A percentile compares a stretch with the other conserved stretches of the same genome.
These are phyloP conservation scores for Aspergillus felis DNA, from an alignment of 2,329 filamentous ascomycete species.

Conservation along the genomic window DNA sequence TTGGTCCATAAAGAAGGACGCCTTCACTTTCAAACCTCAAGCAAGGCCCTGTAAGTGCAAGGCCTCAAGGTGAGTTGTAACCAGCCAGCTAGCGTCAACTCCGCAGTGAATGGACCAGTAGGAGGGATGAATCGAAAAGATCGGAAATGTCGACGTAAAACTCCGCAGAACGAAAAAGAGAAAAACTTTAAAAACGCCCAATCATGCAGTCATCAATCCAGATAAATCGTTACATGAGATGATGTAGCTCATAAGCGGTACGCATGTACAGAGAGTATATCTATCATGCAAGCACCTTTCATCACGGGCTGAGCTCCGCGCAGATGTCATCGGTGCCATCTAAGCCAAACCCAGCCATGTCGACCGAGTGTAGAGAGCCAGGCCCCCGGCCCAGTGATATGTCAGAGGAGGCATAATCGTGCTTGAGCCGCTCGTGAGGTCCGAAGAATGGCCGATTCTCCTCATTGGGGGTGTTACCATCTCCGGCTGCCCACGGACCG, in stretches of 20 bases:
- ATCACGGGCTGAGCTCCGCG: constrained; percentile 36
- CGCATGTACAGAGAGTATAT: constrained; percentile 16
- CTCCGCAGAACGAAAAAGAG: constrained; percentile 15
- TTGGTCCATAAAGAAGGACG: neutral
- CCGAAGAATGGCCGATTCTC: constrained; percentile 43
- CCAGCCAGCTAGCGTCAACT: constrained; percentile 34
- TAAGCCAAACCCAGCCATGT: constrained; percentile 43
- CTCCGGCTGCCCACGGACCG: constrained; percentile 40
- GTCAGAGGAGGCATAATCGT: constrained; percentile 43
- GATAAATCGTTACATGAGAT: constrained; percentile 38
- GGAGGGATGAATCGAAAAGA: constrained; percentile 1
- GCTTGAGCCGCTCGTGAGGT: constrained; percentile 40
- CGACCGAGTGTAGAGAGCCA: constrained; percentile 42
- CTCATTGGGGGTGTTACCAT: constrained; percentile 41
- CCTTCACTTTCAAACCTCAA: neutral
- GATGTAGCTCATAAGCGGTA: constrained; percentile 29
- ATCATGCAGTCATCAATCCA: constrained; percentile 40
- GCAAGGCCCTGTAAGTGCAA: neutral
- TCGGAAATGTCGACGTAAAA: constrained; percentile 15
- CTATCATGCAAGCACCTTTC: constrained; percentile 1
- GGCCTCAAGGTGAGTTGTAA: constrained; percentile 32
- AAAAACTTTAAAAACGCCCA: constrained; percentile 31
- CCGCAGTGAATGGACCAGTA: constrained; percentile 14
- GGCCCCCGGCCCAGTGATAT: constrained; percentile 41
- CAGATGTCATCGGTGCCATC: constrained; percentile 36